Conservation (phyloP, 768 basidiomycete genomes). For the Phanerodontia chrysosporium region DNA sequence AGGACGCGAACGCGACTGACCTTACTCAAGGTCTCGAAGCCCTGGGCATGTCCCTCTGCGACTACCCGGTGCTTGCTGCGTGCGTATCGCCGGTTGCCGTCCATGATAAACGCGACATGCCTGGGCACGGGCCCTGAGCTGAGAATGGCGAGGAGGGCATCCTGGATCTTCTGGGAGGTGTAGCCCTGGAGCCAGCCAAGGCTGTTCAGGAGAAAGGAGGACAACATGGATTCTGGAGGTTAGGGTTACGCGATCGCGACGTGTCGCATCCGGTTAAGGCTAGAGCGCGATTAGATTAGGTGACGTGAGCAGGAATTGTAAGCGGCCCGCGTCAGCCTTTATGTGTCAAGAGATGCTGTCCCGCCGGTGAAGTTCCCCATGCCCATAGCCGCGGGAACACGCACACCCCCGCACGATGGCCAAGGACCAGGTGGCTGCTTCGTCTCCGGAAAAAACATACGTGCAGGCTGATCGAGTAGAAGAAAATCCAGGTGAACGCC, state of each 20-base stretch:
- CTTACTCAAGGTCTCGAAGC: constrained; percentile 73
- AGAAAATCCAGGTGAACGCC: no score
- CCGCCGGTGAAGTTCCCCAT: constrained; percentile 62
- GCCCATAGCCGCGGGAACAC: constrained; percentile 45
- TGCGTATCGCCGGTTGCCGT: constrained; percentile 92
- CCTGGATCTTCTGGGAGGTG: constrained; percentile 26
- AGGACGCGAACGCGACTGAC: constrained; percentile 41
- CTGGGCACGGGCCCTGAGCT: constrained; percentile 79
- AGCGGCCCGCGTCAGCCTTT: constrained; percentile 57
- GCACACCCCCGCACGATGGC: constrained; percentile 60
- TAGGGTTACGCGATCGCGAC: background rate
- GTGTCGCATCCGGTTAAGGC: background rate
- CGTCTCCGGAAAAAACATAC: constrained; percentile 32
- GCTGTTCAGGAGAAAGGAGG: background rate
- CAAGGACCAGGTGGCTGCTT: constrained; percentile 73
- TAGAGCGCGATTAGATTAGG: background rate
- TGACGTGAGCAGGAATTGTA: constrained; percentile 42
- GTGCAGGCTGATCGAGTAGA: no score
- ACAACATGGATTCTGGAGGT: background rate
- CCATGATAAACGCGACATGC: constrained; percentile 96
- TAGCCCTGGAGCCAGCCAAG: constrained; percentile 17
- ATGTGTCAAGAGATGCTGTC: constrained; percentile 62
- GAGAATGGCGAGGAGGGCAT: constrained; percentile 61
- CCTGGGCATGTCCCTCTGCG: constrained; percentile 77
- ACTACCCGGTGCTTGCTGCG: constrained; percentile 60